A percentile compares a stretch with the other conserved stretches of the same genome.
Evolutionary conservation across 108 stramenopile genomes (phyloP).

Genomic region (Epithemia pelagica): DNA sequence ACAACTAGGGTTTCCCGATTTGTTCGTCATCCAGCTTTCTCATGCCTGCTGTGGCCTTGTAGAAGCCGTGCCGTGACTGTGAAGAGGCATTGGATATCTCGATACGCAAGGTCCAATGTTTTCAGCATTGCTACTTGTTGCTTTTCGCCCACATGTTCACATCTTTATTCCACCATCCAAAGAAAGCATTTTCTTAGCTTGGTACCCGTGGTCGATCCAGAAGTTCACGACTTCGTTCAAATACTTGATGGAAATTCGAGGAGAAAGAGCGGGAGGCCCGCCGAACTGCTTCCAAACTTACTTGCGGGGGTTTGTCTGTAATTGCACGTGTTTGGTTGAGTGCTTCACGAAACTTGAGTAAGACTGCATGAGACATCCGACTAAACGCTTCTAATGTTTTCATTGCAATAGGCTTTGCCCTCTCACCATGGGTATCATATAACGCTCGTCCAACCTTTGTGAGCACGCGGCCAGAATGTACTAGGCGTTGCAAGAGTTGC

Average conservation of each 20-base stretch:
- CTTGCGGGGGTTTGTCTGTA: background rate
- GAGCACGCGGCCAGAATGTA: background rate
- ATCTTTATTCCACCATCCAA: background rate
- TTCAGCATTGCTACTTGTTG: too few species aligned
- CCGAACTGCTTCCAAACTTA: background rate
- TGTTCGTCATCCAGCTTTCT: constrained; percentile 54
- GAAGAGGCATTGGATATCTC: too few species aligned
- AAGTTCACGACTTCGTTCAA: background rate
- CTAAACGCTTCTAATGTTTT: background rate
- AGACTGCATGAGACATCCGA: background rate
- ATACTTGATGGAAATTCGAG: background rate
- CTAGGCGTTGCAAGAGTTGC: background rate
- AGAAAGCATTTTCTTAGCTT: background rate
- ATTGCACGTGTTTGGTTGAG: background rate
- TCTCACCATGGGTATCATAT: background rate
- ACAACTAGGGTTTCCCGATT: constrained; percentile 34
- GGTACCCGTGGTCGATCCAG: background rate
- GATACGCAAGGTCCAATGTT: background rate
- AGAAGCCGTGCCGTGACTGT: constrained; percentile 55
- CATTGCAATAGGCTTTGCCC: too few species aligned
- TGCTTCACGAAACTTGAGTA: background rate
- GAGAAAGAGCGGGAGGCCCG: background rate
- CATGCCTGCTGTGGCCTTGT: constrained; percentile 64
- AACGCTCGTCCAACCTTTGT: background rate
- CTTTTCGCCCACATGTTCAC: background rate